phyloP scores from a whole-genome alignment of 805 yeast species.

The Wickerhamiella qilinensis region DNA sequence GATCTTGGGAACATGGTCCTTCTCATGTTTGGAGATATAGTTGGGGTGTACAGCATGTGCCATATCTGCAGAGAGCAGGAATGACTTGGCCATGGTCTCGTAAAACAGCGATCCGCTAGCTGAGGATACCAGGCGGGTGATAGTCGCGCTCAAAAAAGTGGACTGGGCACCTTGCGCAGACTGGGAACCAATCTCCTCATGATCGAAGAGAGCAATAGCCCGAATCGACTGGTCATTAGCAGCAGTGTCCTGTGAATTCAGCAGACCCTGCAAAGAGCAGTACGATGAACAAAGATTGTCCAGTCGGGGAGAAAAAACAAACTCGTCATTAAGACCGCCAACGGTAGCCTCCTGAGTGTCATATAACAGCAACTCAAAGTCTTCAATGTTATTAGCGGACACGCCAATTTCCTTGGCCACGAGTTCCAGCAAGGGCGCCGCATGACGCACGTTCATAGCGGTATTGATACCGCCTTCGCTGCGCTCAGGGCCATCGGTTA shows the following conservation, averaged over 20 bases:
- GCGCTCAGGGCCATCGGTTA: constrained; percentile 18
- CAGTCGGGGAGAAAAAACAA: constrained; percentile 77
- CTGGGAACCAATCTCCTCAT: constrained; percentile 87
- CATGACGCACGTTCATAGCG: constrained; percentile 58
- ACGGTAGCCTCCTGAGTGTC: constrained; percentile 72
- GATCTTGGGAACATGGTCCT: constrained; percentile 59
- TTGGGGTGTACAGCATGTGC: constrained; percentile 97
- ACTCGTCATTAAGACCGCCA: constrained; percentile 85
- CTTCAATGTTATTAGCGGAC: constrained; percentile 47
- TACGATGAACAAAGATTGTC: constrained; percentile 84
- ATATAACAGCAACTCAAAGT: constrained; percentile 72
- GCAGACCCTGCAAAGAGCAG: constrained; percentile 57
- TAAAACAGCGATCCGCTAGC: constrained; percentile 22
- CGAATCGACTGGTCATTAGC: constrained; percentile 35
- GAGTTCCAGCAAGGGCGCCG: constrained; percentile 46
- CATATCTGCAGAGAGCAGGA: constrained; percentile 84
- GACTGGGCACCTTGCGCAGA: constrained; percentile 97
- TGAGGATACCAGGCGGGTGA: constrained; percentile 46
- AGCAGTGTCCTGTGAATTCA: constrained; percentile 28
- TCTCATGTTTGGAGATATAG: constrained; percentile 60
- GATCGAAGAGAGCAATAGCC: constrained; percentile 75
- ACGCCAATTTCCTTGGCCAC: constrained; percentile 52
- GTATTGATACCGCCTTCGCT: constrained; percentile 47
- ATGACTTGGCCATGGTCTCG: constrained; percentile 38
- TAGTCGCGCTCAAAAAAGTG: constrained; percentile 65